Conservation (phyloP, 2,329 filamentous ascomycete species). For the Biscogniauxia marginata region DNA sequence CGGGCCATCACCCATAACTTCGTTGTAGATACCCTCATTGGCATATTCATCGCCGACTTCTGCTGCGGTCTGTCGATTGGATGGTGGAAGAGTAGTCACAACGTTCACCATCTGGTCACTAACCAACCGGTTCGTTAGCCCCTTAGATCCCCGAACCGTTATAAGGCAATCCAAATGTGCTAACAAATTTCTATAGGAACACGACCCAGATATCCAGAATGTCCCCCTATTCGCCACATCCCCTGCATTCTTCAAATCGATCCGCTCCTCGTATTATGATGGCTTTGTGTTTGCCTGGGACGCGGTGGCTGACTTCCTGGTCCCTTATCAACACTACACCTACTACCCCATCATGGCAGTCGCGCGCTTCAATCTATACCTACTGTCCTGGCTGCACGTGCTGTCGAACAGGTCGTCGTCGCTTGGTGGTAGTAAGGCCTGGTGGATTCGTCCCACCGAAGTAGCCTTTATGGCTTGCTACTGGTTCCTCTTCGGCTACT, state of each 20-base stretch:
- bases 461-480: conserved; percentile 62
- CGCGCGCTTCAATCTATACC: conserved; percentile 71
- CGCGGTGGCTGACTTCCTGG: conserved; percentile 54
- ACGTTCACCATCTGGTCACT: conserved; percentile 66
- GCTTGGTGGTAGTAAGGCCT: conserved; percentile 56
- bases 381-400: conserved; percentile 65
- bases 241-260: conserved; percentile 61
- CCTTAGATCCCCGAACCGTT: too few species aligned
- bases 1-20: conserved; percentile 62
- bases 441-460: conserved; percentile 68
- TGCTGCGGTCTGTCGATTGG: conserved; percentile 65
- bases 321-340: conserved; percentile 62
- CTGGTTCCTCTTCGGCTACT: conserved; percentile 68
- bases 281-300: conserved; percentile 62
- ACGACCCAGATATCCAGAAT: conserved; percentile 63
- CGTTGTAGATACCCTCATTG: conserved; percentile 57
- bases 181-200: conserved; percentile 40
- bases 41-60: conserved; percentile 62
- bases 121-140: conserved; percentile 50
- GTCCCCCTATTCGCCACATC: conserved; percentile 68
- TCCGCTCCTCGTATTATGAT: conserved; percentile 66
- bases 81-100: conserved; percentile 70
- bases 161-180: too few species aligned
- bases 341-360: conserved; percentile 69
- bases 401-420: conserved; percentile 53